These are phyloP conservation scores for Blepharisma japonicum DNA, from an alignment of 73 alveolate species.

Conservation along the genomic window DNA sequence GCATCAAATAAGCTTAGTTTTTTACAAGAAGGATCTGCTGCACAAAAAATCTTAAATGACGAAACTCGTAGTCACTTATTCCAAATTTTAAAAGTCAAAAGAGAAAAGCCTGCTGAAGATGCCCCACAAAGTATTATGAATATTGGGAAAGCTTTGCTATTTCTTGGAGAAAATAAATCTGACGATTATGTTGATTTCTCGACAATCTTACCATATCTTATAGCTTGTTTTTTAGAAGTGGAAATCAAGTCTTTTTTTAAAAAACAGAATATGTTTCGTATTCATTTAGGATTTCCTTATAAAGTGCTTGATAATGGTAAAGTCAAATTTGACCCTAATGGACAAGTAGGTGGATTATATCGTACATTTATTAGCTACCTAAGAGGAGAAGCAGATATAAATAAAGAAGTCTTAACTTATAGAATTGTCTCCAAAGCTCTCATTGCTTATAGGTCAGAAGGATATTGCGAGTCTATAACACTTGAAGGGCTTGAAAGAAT, in stretches of 20 bases:
- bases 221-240: neutral
- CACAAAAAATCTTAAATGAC: slow-evolving; percentile 18
- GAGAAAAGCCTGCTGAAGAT: no score
- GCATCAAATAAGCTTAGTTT: neutral
- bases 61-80: neutral
- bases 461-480: neutral
- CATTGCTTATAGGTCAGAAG: neutral
- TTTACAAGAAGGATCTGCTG: slow-evolving; percentile 24
- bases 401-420: neutral
- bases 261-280: neutral
- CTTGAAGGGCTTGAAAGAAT: slow-evolving; percentile 14
- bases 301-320: neutral
- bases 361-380: neutral
- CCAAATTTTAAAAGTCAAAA: neutral
- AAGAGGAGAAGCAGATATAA: slow-evolving; percentile 12
- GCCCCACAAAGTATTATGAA: no score
- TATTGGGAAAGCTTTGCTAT: neutral
- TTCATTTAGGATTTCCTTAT: slow-evolving; percentile 15
- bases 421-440: slow-evolving; percentile 9
- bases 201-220: neutral
- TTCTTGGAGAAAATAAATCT: neutral
- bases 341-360: neutral
- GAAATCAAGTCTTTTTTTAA: neutral
- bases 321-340: neutral
- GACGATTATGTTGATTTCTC: slow-evolving; percentile 20